Evolutionary conservation across 2,329 filamentous ascomycete genomes (phyloP), one percentile per base, ranked within the genome.

Genomic region (Penicillium concentricum): DNA sequence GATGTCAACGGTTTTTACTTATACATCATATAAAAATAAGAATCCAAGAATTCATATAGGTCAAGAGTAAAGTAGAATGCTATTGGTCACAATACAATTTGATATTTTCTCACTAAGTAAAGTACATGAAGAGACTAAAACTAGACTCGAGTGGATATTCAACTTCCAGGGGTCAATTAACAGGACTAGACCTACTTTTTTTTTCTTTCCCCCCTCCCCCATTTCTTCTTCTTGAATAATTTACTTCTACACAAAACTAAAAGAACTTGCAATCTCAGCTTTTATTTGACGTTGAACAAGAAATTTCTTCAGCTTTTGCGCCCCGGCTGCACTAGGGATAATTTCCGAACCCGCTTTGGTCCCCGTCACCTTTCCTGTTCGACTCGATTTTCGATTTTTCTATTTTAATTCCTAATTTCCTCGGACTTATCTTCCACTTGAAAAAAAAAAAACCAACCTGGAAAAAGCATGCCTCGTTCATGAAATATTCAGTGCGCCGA

Each of bases 81-180:
- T 26, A 26, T 26, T 26, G 24, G 24, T 26, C 24, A 26, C 24
- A 26, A 26, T 26, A 26, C 24, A 26, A 26, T 26, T 26, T 26
- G 24, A 28, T 28, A 28, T 28, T 8, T 28, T 28, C 9, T 28
- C 2, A 9, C 9, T 9, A 5, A 28, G 28, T 28, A 28, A 10
- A 28, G 28, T 28, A 46, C 58, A 61, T 61, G 63, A 58, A 61
- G 58, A 54, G 50, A 59, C 51, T 54, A 26, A 54, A 51, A 54
- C 59, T 63, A 56, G 57, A 61, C 58, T 66, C 54, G 28, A 64
- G 64, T 67, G 64, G 64, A 61, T 59, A 62, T 57, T 64, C 56
- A 57, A 62, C 61, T 63, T 64, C 63, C 63, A 66, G 63, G 64
- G 64, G 64, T 51, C 28, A 41, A 32, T 32, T 15, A 32, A 32